Base-by-base conservation (phyloP, 2,329 filamentous ascomycete species). In the Piedraia hortae region DNA sequence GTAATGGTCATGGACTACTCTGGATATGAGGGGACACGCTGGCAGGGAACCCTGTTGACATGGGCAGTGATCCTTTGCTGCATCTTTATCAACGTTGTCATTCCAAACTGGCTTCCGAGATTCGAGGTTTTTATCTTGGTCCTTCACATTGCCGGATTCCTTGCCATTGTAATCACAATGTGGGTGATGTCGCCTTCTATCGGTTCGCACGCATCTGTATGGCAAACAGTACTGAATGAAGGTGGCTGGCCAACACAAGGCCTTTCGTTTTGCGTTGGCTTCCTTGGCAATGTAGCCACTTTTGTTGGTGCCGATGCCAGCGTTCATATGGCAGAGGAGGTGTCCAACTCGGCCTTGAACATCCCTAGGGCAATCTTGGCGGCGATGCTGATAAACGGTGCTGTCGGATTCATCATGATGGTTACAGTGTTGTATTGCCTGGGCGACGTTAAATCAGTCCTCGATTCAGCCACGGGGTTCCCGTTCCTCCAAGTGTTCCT, bases 81-180 rank as follows among this genome's bases (percentile, higher is more conserved):
- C 15, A 45, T 53, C 24, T 39, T 54, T 16, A 35, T 54, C 26
- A 52, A 51, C 17, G 52, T 52, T 2, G 48, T 51, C 1, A 53
- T 58, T 32, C 48, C 55, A 22, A 45, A 41, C 7, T 38, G 31
- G 30, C 32, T 42, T 4, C 41, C 40, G 2, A 29, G 28, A 15
- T 41, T 44, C 19, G 57, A 62, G 33, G 48, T 50, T 1, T 36
- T 44, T 21, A 40, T 43, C 15, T 26, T 43, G n/a, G 35, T 43
- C 19, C 31, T 60, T 10, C 56, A 61, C 26, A 41, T 60, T 6
- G 37, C 53, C 5, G 56, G 56, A 5, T 60, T 60, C 37, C 50
- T 60, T 21, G 56, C 50, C 0, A 53, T 59, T 21, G 29, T 61
- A 6, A 48, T 53, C 10, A 50, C 53, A 0, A 33, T 59, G 5